Conservation (phyloP, 306 rosid genomes). For the Mimosa bimucronata region DNA sequence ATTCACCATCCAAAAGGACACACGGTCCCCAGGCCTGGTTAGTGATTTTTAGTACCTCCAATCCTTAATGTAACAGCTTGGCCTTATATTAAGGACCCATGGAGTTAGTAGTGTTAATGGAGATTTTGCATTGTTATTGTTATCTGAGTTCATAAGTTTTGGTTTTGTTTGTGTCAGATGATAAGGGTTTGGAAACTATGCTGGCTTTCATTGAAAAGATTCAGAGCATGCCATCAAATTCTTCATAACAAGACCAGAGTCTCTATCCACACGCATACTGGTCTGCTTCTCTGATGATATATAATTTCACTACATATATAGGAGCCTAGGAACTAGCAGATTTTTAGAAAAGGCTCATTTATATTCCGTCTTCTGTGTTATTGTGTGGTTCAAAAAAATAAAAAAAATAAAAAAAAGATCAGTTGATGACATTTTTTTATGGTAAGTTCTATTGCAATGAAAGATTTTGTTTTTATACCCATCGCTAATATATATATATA, state of each 20-base stretch:
- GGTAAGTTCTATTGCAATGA: too few relatives aligned
- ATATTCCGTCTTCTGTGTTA: neutral
- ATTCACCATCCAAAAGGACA: slow-evolving; percentile 60
- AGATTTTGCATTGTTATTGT: neutral
- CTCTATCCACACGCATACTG: neutral
- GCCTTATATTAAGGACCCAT: too few relatives aligned
- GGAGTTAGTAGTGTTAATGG: neutral
- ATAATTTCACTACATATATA: neutral
- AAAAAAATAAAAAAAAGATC: too few relatives aligned
- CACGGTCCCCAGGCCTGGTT: slow-evolving; percentile 52
- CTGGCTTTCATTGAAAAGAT: slow-evolving; percentile 44
- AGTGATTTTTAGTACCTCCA: neutral
- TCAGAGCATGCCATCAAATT: slow-evolving; percentile 6
- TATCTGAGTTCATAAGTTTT: neutral
- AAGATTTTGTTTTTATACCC: too few relatives aligned
- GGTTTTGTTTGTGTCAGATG: slow-evolving; percentile 34
- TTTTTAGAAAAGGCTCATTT: neutral
- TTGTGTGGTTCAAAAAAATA: neutral
- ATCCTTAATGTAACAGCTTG: too few relatives aligned
- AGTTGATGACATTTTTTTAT: too few relatives aligned
- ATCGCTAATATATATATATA: too few relatives aligned
- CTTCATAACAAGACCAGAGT: neutral
- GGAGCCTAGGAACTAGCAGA: neutral
- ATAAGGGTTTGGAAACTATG: slow-evolving; percentile 38
- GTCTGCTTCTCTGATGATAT: neutral